These are phyloP conservation scores for Mortierella sp. DNA, from an alignment of 371 early-diverging fungal species.

Conservation along the genomic window DNA sequence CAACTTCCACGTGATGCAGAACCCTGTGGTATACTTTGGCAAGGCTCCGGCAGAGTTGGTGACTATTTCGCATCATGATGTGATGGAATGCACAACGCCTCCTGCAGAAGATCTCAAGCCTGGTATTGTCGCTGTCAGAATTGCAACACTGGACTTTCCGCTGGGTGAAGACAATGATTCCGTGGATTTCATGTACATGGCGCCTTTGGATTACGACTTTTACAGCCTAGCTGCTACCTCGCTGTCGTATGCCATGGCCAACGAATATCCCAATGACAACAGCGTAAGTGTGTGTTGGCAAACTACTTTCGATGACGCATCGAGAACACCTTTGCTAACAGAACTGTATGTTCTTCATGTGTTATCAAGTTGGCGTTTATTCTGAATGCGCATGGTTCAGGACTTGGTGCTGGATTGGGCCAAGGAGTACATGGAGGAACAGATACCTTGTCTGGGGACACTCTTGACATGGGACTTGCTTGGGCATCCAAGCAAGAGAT, in stretches of 20 bases:
- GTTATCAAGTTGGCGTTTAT: slow-evolving; percentile 32
- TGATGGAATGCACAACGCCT: slow-evolving; percentile 54
- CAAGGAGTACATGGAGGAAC: slow-evolving; percentile 19
- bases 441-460: slow-evolving; percentile 23
- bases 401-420: slow-evolving; percentile 12
- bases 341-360: not conserved
- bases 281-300: slow-evolving; percentile 19
- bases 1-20: slow-evolving; percentile 38
- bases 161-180: slow-evolving; percentile 13
- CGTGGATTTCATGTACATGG: slow-evolving; percentile 52
- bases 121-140: slow-evolving; percentile 43
- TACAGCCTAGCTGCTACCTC: slow-evolving; percentile 48
- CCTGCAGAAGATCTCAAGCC: slow-evolving; percentile 45
- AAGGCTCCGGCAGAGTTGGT: slow-evolving; percentile 44
- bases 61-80: slow-evolving; percentile 49
- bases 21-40: slow-evolving; percentile 48
- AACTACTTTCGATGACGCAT: not conserved
- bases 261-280: slow-evolving; percentile 46
- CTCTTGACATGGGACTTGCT: slow-evolving; percentile 24
- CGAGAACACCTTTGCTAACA: not conserved
- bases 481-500: slow-evolving; percentile 38
- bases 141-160: slow-evolving; percentile 23
- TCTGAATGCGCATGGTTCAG: slow-evolving; percentile 28
- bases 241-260: slow-evolving; percentile 46
- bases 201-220: slow-evolving; percentile 45